A percentile compares a stretch with the other conserved stretches of the same genome.
These are phyloP conservation scores for Nicotiana undulata DNA, from an alignment of 257 asterid species.

Conservation along the genomic window DNA sequence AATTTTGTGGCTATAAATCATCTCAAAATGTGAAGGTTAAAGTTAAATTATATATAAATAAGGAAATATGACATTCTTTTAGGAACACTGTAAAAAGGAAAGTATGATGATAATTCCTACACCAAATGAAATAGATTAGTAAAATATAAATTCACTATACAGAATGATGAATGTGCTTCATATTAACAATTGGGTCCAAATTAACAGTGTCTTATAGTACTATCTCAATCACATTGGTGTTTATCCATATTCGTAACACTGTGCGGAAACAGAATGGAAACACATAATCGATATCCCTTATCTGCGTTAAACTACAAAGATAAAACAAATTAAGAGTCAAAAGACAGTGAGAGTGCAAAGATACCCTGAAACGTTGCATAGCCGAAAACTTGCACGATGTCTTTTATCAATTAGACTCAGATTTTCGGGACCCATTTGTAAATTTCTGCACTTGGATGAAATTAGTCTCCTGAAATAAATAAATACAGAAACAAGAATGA, in stretches of 20 bases:
- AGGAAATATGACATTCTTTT: too few relatives aligned
- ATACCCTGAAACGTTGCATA: conserved; percentile 55
- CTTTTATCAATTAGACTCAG: conserved; percentile 23
- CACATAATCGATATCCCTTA: neutral
- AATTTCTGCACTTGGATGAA: conserved; percentile 4
- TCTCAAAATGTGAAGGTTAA: too few relatives aligned
- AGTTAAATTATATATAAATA: too few relatives aligned
- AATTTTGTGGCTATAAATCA: too few relatives aligned
- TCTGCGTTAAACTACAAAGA: neutral
- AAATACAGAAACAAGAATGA: too few relatives aligned
- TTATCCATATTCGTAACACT: neutral
- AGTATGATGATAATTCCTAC: neutral
- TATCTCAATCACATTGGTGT: neutral
- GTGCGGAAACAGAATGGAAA: neutral
- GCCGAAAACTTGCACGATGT: conserved; percentile 33
- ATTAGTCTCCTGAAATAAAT: conserved; percentile 4
- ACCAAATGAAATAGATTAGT: neutral
- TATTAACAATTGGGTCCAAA: neutral
- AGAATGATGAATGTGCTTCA: neutral
- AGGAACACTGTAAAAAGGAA: too few relatives aligned
- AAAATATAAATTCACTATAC: neutral
- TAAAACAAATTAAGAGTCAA: neutral
- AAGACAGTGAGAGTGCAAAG: neutral
- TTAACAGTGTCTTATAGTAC: neutral
- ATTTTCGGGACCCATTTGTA: conserved; percentile 39